Evolutionary conservation across 164 flowering plant genomes (phyloP).

Genomic region (Nelumbo lutea): DNA sequence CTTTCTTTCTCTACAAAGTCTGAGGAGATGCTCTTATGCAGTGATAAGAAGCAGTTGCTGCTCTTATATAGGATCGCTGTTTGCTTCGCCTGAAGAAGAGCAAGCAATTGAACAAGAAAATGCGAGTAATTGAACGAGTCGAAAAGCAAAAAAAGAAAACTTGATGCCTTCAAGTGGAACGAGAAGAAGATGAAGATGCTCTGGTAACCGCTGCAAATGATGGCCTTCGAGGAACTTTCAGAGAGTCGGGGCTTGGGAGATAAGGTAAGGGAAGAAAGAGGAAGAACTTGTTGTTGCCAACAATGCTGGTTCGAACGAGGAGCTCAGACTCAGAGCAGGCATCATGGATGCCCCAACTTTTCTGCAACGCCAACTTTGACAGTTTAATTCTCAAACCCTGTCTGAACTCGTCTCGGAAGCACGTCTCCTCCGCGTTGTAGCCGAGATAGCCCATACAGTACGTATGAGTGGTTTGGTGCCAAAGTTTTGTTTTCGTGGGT

Average conservation of each 20-base stretch:
- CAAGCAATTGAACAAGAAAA: slow-evolving; percentile 8
- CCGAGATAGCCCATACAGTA: too few species aligned
- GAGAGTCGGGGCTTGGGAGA: slow-evolving; percentile 1
- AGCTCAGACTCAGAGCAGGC: slow-evolving; percentile 4
- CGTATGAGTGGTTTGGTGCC: too few species aligned
- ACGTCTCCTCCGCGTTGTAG: too few species aligned
- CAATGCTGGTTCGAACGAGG: slow-evolving; percentile 11
- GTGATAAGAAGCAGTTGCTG: too few species aligned
- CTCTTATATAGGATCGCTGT: too few species aligned
- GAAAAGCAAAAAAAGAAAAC: slow-evolving; percentile 10
- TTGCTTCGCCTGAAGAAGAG: neutral
- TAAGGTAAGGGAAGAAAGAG: slow-evolving; percentile 5
- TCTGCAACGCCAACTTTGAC: neutral
- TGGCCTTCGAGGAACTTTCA: slow-evolving; percentile 13
- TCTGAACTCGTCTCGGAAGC: too few species aligned
- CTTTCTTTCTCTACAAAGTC: too few species aligned
- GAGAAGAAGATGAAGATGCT: slow-evolving; percentile 34
- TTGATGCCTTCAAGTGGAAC: slow-evolving; percentile 44
- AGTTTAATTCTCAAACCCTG: too few species aligned
- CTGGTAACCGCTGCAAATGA: slow-evolving; percentile 13
- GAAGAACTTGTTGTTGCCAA: neutral
- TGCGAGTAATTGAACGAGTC: neutral
- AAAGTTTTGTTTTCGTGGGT: too few species aligned
- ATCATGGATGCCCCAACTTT: slow-evolving; percentile 16
- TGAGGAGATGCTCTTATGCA: too few species aligned